Conservation (phyloP, 1,139 yeast species). For the Kodamaea suecica region DNA sequence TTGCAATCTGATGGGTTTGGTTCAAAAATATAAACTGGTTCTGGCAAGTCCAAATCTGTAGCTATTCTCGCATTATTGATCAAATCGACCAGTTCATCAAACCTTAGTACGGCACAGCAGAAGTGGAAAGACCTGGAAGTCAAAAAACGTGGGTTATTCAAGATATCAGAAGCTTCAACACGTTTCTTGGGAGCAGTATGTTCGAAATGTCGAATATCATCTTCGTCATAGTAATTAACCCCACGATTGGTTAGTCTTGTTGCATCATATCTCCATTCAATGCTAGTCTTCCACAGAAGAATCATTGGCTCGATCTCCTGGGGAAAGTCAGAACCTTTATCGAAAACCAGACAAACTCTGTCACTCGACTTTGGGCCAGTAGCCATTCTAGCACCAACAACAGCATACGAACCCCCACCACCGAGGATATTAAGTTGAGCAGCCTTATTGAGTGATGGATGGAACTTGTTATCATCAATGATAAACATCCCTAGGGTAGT, state of each 20-base stretch:
- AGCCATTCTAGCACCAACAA: slow-evolving; percentile 68
- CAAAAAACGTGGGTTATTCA: slow-evolving; percentile 31
- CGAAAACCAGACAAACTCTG: slow-evolving; percentile 66
- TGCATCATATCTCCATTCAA: slow-evolving; percentile 49
- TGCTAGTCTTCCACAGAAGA: slow-evolving; percentile 60
- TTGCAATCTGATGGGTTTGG: slow-evolving; percentile 79
- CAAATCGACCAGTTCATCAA: slow-evolving; percentile 42
- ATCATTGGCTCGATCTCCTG: slow-evolving; percentile 41
- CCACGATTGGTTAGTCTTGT: slow-evolving; percentile 74
- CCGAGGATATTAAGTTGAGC: slow-evolving; percentile 63
- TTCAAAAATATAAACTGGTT: slow-evolving; percentile 66
- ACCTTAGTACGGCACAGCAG: slow-evolving; percentile 69
- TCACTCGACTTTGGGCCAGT: slow-evolving; percentile 33
- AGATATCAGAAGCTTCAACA: slow-evolving; percentile 59
- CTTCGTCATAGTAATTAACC: slow-evolving; percentile 65
- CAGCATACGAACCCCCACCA: slow-evolving; percentile 87
- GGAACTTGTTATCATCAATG: slow-evolving; percentile 78
- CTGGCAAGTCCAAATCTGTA: slow-evolving; percentile 11
- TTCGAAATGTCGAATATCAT: slow-evolving; percentile 52
- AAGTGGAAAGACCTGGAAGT: slow-evolving; percentile 59
- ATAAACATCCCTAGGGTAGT: slow-evolving; percentile 85
- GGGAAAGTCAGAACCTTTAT: slow-evolving; percentile 80
- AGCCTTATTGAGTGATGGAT: slow-evolving; percentile 35
- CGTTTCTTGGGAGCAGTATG: slow-evolving; percentile 59
- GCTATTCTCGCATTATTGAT: slow-evolving; percentile 18